Conservation (phyloP, 2,329 filamentous ascomycete genomes). For the Fusarium mexicanum region DNA sequence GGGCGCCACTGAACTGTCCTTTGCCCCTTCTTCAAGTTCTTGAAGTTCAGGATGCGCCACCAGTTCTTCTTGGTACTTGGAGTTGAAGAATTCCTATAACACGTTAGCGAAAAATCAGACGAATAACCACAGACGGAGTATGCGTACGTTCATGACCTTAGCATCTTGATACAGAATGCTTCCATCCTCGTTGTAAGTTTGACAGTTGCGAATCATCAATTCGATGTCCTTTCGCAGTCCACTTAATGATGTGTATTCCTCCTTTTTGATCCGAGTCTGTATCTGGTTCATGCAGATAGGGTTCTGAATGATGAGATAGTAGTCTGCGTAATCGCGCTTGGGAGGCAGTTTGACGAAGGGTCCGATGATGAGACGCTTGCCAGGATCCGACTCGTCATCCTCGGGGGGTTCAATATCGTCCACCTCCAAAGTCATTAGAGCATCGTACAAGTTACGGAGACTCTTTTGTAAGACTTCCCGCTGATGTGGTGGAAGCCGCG, state of each 20-base stretch:
- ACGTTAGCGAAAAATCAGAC: constrained; percentile 47
- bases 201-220: constrained; percentile 87
- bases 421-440: constrained; percentile 85
- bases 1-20: constrained; percentile 55
- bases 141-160: constrained; percentile 83
- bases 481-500: constrained; percentile 71
- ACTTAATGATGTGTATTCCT: constrained; percentile 84
- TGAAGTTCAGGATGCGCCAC: constrained; percentile 64
- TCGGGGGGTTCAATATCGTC: constrained; percentile 70
- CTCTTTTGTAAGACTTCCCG: constrained; percentile 83
- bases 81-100: constrained; percentile 65
- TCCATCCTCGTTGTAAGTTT: constrained; percentile 96
- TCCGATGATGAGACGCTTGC: constrained; percentile 85
- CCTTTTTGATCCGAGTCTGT: constrained; percentile 92
- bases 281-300: constrained; percentile 98
- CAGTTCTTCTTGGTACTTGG: constrained; percentile 63
- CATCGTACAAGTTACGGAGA: constrained; percentile 79
- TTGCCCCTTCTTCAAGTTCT: constrained; percentile 62
- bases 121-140: background rate
- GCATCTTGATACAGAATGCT: constrained; percentile 93
- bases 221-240: constrained; percentile 86
- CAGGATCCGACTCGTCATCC: constrained; percentile 66
- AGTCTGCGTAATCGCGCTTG: constrained; percentile 90
- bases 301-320: constrained; percentile 90
- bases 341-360: constrained; percentile 93